Base-by-base conservation (phyloP, 768 basidiomycete genomes). In the Mycena epipterygia region DNA sequence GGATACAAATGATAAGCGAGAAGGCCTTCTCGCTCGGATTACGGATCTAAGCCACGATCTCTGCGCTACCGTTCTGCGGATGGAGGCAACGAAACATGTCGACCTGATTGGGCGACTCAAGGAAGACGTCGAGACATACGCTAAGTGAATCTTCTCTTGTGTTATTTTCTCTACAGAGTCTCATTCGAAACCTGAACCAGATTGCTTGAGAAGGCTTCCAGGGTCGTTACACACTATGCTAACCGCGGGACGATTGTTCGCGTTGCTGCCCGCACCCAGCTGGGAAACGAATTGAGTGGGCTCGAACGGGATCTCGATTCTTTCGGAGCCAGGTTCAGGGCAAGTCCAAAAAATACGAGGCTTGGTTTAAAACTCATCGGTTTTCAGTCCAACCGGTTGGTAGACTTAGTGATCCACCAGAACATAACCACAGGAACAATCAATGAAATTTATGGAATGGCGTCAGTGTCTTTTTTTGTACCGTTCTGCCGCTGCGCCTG, bases 261-360 rank as follows among this genome's bases (percentile, higher is more conserved):
- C n/a, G 27, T 23, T 21, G 58, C 30, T n/a, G 58, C 58, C 9
- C 46, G 55, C 13, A 58, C 21, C 23, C 44, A 57, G 16, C 19
- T 66, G 2, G 44, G 44, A 49, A 25, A 21, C 19, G 27, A 35
- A 39, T 57, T 66, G 6, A 41, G 17, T 25, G 46, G 5, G 4
- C 42, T 65, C 11, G 37, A 65, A 37, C 32, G 32, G 27, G 23
- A 51, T 3, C 56, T 66, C 23, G 66, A 59, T 52, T 60, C 32
- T 25, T 67, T 67, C 39, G 66, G 57, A 46, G 51, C 57, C 21
- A 8, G 57, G 23, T 67, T 67, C 37, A 51, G 66, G 51, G 66
- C 46, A 33, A 32, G 55, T 27, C 8, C 35, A 25, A 11, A 2
- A 42, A 35, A 35, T 41, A 7, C 17, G 11, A 1, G 46, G 27